Evolutionary conservation across 2,329 filamentous ascomycete species (phyloP), one percentile per base, ranked within the genome.

Genomic region (Fusarium siculi): DNA sequence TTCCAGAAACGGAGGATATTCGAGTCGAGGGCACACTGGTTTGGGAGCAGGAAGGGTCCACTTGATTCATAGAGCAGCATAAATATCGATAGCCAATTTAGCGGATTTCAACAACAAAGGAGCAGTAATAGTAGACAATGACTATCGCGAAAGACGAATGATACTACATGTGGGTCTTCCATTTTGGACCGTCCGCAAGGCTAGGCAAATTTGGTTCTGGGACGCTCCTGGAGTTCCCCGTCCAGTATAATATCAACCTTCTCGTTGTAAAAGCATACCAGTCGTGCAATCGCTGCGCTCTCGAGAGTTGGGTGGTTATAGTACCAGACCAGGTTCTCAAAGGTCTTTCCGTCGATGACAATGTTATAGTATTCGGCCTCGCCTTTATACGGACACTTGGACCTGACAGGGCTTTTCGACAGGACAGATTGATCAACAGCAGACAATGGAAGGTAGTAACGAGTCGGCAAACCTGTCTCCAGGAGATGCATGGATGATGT

Each of bases 361-460:
- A 92, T 80, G 61, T 89, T 74, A 71, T 91, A 92, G 67, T 92
- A 93, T 62, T 88, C 84, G 1, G 91, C 91, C 60, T 87, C 85
- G 2, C 91, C 91, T 77, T 93, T 93, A 74, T 93, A 93, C 5
- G 91, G 91, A 78, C 91, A 93, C 58, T 83, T 81, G 0, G 89
- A 91, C n/a, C 77, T 79, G 0, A 87, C 88, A 4, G 81, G 77
- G 72, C 89, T 92, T 11, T 83, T 83, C 1, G 80, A 79, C 15
- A 92, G 80, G 11, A 85, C 72, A 7, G 79, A 74, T 43, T 79
- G 80, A 43, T 87, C 84, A 3, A 91, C 83, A 6, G 84, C 80
- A 0, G 87, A 87, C 0, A 86, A 80, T 0, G 90, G 87, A 5
- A 91, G 70, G 74, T 93, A 93, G 75, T 88, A 91, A 4, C 91